Evolutionary conservation across 345 rosid genomes (phyloP).

Genomic region (Aegle marmelos): DNA sequence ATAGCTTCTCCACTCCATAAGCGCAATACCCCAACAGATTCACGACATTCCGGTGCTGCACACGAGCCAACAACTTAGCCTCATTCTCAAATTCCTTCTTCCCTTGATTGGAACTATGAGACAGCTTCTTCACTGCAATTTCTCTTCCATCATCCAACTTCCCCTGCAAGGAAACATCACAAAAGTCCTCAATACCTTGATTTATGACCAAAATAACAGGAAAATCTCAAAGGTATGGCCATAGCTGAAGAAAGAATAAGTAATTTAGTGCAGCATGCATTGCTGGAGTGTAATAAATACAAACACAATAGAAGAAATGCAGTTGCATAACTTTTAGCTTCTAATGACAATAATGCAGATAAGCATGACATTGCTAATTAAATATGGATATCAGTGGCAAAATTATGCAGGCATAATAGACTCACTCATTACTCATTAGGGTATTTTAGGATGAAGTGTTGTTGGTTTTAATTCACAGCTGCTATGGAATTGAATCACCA

Average conservation of each 20-base stretch:
- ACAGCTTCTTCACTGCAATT: conserved; percentile 93
- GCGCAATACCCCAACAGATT: conserved; percentile 85
- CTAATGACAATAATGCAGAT: background rate
- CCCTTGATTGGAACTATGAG: conserved; percentile 78
- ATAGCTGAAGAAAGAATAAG: background rate
- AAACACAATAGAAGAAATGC: background rate
- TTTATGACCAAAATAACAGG: conserved; percentile 5
- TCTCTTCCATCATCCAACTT: conserved; percentile 83
- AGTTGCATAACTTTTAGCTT: background rate
- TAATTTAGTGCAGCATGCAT: background rate
- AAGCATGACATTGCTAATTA: background rate
- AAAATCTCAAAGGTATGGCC: background rate
- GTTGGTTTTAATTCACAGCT: background rate
- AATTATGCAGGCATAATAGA: background rate
- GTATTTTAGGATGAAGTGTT: background rate
- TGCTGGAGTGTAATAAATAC: background rate
- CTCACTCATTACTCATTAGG: background rate
- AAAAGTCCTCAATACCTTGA: background rate
- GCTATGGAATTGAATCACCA: background rate
- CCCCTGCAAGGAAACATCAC: conserved; percentile 48
- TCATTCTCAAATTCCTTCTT: conserved; percentile 82
- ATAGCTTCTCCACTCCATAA: conserved; percentile 76
- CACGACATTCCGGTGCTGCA: conserved; percentile 93
- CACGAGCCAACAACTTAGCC: conserved; percentile 83
- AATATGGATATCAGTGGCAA: background rate